Evolutionary conservation across 106 monocot genomes (phyloP).

Genomic region (Triglochin maritima): DNA sequence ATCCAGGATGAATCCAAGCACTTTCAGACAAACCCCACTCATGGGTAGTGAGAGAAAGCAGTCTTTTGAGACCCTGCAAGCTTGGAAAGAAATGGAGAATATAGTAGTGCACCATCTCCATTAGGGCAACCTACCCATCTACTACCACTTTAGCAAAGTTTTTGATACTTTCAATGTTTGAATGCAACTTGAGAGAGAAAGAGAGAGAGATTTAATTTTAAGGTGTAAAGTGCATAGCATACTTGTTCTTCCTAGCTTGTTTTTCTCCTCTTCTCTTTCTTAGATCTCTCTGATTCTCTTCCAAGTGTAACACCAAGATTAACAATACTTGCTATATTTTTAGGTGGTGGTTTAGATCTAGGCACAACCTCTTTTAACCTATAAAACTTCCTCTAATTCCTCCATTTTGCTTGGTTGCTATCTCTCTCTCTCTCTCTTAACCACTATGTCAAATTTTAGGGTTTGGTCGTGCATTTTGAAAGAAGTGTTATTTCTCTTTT

Average conservation of each 20-base stretch:
- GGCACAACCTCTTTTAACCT: constrained; percentile 4
- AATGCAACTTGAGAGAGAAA: too few species aligned
- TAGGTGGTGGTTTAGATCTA: constrained; percentile 2
- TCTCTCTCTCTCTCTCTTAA: too few species aligned
- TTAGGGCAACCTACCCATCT: background rate
- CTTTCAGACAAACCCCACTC: constrained; percentile 24
- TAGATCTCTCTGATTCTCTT: too few species aligned
- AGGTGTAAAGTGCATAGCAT: background rate
- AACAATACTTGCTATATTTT: background rate
- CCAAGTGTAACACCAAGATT: too few species aligned
- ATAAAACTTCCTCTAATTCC: constrained; percentile 28
- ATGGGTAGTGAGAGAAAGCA: constrained; percentile 1
- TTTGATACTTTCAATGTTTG: too few species aligned
- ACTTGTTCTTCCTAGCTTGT: background rate
- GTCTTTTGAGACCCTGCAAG: constrained; percentile 7
- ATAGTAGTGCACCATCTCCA: background rate
- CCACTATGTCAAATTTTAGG: too few species aligned
- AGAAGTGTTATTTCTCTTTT: too few species aligned
- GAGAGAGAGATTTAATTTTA: too few species aligned
- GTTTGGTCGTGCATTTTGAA: too few species aligned
- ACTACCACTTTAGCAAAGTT: too few species aligned
- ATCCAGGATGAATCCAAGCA: constrained; percentile 26
- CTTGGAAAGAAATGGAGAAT: background rate
- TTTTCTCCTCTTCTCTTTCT: background rate
- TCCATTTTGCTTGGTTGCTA: background rate